These are phyloP conservation scores for Colletotrichum liaoningense DNA, from an alignment of 2,329 filamentous ascomycete genomes.

Conservation along the genomic window DNA sequence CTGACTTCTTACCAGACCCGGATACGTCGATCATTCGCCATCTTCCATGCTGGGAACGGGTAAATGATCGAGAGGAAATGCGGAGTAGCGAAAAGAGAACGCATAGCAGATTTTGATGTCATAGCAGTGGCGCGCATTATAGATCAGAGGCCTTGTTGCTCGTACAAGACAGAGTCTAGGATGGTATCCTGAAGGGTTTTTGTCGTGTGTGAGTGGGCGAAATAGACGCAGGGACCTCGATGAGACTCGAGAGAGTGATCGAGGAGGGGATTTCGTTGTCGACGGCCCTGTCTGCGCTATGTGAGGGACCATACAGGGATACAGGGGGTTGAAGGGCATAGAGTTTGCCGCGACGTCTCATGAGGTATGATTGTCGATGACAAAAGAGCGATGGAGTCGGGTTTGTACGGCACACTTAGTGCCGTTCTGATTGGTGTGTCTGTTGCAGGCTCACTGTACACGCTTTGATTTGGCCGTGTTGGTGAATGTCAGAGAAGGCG, in stretches of 20 bases:
- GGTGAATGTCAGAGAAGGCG: background rate
- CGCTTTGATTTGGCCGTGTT: background rate
- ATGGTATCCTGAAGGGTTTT: background rate
- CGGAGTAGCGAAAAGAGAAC: too few species aligned
- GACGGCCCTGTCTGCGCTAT: background rate
- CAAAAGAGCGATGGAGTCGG: slow-evolving; percentile 13
- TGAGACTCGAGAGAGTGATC: background rate
- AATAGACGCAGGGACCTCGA: background rate
- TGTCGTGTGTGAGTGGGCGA: background rate
- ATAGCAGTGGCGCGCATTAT: slow-evolving; percentile 10
- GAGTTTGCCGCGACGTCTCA: slow-evolving; percentile 32
- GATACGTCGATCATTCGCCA: background rate
- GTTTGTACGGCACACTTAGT: background rate
- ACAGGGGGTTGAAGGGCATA: slow-evolving; percentile 1
- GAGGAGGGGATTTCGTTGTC: background rate
- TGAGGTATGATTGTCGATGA: slow-evolving; percentile 24
- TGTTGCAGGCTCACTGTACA: background rate
- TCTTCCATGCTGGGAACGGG: background rate
- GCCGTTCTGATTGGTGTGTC: background rate
- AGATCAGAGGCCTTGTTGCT: background rate
- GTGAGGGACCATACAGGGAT: background rate
- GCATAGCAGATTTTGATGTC: background rate
- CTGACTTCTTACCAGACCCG: background rate
- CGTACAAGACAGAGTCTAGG: background rate
- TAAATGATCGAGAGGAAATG: background rate